Base-by-base conservation (phyloP, 352 stramenopile genomes). In the Poterioochromonas sp. region DNA sequence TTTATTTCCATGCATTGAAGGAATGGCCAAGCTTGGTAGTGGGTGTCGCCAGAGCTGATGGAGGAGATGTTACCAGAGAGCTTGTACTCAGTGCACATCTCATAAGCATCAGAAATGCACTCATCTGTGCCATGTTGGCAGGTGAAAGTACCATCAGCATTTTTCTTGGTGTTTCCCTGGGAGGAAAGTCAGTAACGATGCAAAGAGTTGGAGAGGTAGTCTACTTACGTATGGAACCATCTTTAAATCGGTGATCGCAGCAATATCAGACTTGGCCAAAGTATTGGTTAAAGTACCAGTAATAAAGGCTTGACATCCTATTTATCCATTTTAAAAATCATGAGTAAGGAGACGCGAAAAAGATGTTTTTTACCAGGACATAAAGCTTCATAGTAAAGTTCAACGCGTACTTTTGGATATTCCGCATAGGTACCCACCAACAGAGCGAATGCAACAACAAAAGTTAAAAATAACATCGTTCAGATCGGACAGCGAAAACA, bases 301-400 rank as follows among this genome's bases (percentile, higher is more conserved):
- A 29, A 40, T 47, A 29, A 71, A 71, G 5, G 5, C 5, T 39
- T 65, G 54, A 39, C 54, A 65, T 29, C 8, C 54, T 65, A 65
- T 32, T 12, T 22, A 65, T 5, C 11, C 5, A 32, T 39, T 5
- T 32, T 35, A 71, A 32, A 71, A 71, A 26, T 58, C 47, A 58
- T 26, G 47, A 26, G 47, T 15, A 15, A 26, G 26, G 47, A 58
- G 26, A 15, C 47, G 47, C 47, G 15, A 15, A 26, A 15, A 58
- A 15, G 26, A 58, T 58, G 15, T 26, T 58, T 26, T 22, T 32
- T 32, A 65, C 54, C 15, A 41, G 62, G 62, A 49, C 62, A 71
- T 49, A 37, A 11, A 35, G 62, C 62, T 71, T 71, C 62, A 29
- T 47, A 71, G 40, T 71, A 71, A 18, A 71, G 11, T 49, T 71